Evolutionary conservation across 2,329 filamentous ascomycete species (phyloP).

Genomic region (Diaporthe caulivora): DNA sequence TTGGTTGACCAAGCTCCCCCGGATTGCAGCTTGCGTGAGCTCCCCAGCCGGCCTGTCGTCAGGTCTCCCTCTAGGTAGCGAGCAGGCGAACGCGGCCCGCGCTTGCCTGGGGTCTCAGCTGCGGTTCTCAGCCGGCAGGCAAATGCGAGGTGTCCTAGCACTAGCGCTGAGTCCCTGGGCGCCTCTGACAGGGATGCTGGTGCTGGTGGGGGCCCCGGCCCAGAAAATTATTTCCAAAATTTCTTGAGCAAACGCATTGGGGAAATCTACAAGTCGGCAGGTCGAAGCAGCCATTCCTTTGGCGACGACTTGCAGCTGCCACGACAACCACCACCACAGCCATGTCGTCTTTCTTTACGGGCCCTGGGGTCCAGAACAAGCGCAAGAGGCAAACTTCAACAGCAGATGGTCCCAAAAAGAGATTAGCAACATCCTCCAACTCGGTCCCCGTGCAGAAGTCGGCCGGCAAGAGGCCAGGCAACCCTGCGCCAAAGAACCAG

Average conservation of each 20-base stretch:
- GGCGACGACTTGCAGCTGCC: slow-evolving; percentile 31
- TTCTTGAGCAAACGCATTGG: slow-evolving; percentile 36
- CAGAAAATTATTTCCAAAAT: slow-evolving; percentile 34
- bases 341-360: slow-evolving; percentile 98
- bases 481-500: slow-evolving; percentile 54
- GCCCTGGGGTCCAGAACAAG: slow-evolving; percentile 89
- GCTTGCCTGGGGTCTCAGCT: slow-evolving; percentile 13
- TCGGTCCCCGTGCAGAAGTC: slow-evolving; percentile 54
- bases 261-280: slow-evolving; percentile 24
- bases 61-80: slow-evolving; percentile 30
- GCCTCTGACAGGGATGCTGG: slow-evolving; percentile 4
- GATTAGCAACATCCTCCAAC: slow-evolving; percentile 62
- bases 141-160: not conserved
- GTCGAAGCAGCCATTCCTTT: slow-evolving; percentile 44
- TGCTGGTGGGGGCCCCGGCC: slow-evolving; percentile 5
- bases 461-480: slow-evolving; percentile 45
- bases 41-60: slow-evolving; percentile 36
- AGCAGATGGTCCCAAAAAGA: slow-evolving; percentile 70
- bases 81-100: slow-evolving; percentile 37
- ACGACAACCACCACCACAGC: slow-evolving; percentile 47
- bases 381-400: slow-evolving; percentile 76
- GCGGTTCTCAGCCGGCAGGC: not conserved
- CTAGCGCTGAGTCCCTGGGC: slow-evolving; percentile 1
- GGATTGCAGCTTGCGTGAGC: slow-evolving; percentile 35
- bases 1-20: slow-evolving; percentile 4